A percentile compares a stretch with the other conserved stretches of the same genome.
phyloP scores from a whole-genome alignment of 2,329 filamentous ascomycete species.

The Hypoxylon sp. region DNA sequence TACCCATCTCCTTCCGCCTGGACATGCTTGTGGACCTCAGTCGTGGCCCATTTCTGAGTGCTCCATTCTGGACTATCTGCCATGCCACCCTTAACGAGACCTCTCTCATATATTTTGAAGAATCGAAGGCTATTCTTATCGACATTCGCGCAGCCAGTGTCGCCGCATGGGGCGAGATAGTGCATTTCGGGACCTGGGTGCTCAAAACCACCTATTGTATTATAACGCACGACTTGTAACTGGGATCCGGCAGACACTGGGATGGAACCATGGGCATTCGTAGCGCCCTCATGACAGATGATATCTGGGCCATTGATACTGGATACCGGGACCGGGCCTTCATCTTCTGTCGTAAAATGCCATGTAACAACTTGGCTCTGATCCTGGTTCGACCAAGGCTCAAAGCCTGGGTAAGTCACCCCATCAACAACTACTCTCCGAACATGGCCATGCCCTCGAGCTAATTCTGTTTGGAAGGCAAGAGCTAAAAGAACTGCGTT shows the following conservation, averaged over 20 bases:
- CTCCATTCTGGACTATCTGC: conserved; percentile 59
- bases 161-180: conserved; percentile 56
- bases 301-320: conserved; percentile 40
- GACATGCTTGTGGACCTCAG: conserved; percentile 61
- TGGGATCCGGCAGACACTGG: conserved; percentile 48
- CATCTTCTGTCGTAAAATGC: conserved; percentile 47
- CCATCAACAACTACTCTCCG: conserved; percentile 42
- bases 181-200: conserved; percentile 54
- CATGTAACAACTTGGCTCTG: conserved; percentile 48
- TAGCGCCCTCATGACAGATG: conserved; percentile 42
- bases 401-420: conserved; percentile 42
- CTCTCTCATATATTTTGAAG: conserved; percentile 53
- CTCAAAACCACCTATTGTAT: conserved; percentile 43
- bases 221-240: conserved; percentile 51
- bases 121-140: conserved; percentile 54
- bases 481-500: conserved; percentile 29
- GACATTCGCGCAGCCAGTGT: conserved; percentile 52
- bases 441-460: conserved; percentile 46
- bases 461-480: conserved; percentile 21
- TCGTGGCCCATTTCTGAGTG: conserved; percentile 62
- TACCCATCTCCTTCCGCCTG: conserved; percentile 64
- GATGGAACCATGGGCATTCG: conserved; percentile 40
- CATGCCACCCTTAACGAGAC: conserved; percentile 50
- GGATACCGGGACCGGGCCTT: conserved; percentile 40
- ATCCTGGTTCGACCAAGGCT: conserved; percentile 55